phyloP scores from a whole-genome alignment of 371 early-diverging fungal species.

The Haplosporangium sp. region DNA sequence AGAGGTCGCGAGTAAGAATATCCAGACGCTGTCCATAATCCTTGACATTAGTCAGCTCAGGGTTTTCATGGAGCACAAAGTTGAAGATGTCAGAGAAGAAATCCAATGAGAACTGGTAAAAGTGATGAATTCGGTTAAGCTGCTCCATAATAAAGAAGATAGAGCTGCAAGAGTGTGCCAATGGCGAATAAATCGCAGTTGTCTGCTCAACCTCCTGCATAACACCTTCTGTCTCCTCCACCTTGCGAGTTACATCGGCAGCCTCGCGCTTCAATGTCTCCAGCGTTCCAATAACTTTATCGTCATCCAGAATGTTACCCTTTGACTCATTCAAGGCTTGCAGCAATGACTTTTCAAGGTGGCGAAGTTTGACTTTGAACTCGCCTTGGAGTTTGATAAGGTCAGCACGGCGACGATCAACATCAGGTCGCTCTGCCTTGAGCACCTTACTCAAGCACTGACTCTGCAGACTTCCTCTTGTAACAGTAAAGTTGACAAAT shows the following conservation, averaged over 20 bases:
- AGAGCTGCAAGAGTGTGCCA: conserved; percentile 92
- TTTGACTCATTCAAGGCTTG: conserved; percentile 94
- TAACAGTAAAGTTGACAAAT: conserved; percentile 98
- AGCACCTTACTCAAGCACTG: conserved; percentile 97
- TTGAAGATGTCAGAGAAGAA: conserved; percentile 97
- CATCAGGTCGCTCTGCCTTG: conserved; percentile 95
- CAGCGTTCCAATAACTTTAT: conserved; percentile 92
- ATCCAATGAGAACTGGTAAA: conserved; percentile 98
- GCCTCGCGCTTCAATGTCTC: conserved; percentile 97
- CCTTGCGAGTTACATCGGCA: conserved; percentile 92
- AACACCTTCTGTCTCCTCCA: conserved; percentile 93
- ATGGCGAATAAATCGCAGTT: conserved; percentile 89
- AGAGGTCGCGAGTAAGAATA: conserved; percentile 86
- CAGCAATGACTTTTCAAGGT: conserved; percentile 93
- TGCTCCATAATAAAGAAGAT: conserved; percentile 98
- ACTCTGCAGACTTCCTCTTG: conserved; percentile 93
- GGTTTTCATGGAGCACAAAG: conserved; percentile 85
- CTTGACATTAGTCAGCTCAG: conserved; percentile 73
- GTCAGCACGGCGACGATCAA: conserved; percentile 92
- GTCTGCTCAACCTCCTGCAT: conserved; percentile 96
- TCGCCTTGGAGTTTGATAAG: conserved; percentile 96
- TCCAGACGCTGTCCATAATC: conserved; percentile 82
- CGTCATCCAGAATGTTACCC: conserved; percentile 98
- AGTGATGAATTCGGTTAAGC: conserved; percentile 87
- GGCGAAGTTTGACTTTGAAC: conserved; percentile 92